These are phyloP conservation scores for Pilatotrama ljubarskyi DNA, from an alignment of 768 basidiomycete species.

Conservation along the genomic window DNA sequence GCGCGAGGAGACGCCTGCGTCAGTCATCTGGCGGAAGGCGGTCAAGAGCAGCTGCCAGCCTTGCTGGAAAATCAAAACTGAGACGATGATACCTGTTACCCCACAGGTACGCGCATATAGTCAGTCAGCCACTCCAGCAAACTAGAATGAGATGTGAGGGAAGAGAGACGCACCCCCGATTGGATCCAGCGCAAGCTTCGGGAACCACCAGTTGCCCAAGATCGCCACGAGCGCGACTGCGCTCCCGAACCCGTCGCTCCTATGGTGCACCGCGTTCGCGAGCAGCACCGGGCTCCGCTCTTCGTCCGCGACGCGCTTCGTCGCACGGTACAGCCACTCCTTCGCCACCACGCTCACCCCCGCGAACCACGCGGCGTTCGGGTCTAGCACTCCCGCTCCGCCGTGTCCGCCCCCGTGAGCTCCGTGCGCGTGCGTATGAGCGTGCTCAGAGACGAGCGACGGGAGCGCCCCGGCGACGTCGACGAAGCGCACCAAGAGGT, in stretches of 20 bases:
- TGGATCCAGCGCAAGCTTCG: conserved; percentile 87
- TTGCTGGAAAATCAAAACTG: conserved; percentile 83
- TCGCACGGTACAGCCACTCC: conserved; percentile 91
- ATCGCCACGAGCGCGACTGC: conserved; percentile 91
- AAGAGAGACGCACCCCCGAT: conserved; percentile 68
- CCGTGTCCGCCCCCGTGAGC: conserved; percentile 50
- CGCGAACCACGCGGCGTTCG: conserved; percentile 98
- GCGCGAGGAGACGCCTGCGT: conserved; percentile 68
- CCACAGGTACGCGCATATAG: neutral
- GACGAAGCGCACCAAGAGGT: conserved; percentile 58
- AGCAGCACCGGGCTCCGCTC: conserved; percentile 89
- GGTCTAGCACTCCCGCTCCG: conserved; percentile 57
- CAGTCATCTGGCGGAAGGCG: conserved; percentile 80
- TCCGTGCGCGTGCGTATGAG: conserved; percentile 43
- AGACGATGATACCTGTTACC: conserved; percentile 74
- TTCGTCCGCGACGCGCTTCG: conserved; percentile 85
- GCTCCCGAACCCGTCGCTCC: conserved; percentile 96
- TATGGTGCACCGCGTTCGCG: conserved; percentile 97
- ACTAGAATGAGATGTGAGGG: neutral
- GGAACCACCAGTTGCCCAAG: conserved; percentile 84
- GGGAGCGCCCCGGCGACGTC: conserved; percentile 57
- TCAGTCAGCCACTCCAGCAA: neutral
- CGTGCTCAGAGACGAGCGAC: conserved; percentile 32
- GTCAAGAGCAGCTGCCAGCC: conserved; percentile 65
- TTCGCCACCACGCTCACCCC: conserved; percentile 76